Conservation (phyloP, 1,284 basidiomycete species). For the Sporisorium sorghi region DNA sequence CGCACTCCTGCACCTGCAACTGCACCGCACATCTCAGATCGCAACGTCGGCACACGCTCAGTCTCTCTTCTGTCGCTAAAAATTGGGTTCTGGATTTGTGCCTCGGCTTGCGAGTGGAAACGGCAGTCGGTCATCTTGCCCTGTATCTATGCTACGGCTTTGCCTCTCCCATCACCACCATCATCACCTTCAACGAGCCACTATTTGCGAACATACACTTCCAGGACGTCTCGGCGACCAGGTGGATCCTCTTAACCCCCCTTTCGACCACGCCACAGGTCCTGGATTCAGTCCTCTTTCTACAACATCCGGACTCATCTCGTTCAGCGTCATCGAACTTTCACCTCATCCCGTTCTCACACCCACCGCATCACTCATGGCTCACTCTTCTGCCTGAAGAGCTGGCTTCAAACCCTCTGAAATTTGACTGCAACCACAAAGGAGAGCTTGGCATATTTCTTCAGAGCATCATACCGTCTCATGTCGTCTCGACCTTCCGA, state of each 20-base stretch:
- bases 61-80: background rate
- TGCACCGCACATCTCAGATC: background rate
- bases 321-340: no score
- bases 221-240: no score
- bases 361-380: constrained; percentile 1
- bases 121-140: no score
- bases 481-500: constrained; percentile 26
- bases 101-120: no score
- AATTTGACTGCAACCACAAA: background rate
- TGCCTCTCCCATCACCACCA: background rate
- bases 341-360: background rate
- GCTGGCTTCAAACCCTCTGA: constrained; percentile 2
- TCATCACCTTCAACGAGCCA: background rate
- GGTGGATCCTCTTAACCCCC: no score
- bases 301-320: background rate
- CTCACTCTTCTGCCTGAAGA: background rate
- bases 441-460: constrained; percentile 4
- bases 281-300: background rate
- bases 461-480: background rate
- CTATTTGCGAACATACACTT: no score
- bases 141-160: background rate
- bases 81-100: constrained; percentile 3
- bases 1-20: no score
- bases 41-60: background rate
- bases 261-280: constrained; percentile 3